Evolutionary conservation across 2,329 filamentous ascomycete genomes (phyloP), one percentile per base, ranked within the genome.

Genomic region (Paraphaeosphaeria minitans): DNA sequence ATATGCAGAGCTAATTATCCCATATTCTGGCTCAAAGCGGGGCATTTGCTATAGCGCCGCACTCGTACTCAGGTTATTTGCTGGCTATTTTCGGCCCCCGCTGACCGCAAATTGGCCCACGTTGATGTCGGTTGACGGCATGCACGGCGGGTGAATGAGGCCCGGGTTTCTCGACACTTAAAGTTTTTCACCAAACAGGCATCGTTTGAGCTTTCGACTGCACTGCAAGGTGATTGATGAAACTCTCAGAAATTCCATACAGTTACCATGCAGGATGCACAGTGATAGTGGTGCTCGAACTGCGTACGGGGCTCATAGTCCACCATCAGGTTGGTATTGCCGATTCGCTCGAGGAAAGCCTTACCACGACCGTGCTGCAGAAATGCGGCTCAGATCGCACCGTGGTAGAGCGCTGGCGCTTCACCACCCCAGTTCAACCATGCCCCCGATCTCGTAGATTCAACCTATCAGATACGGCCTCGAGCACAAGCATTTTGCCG

Each of bases 381-480:
- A 59, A 54, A 68, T 74, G 71, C 72, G 72, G 72, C 70, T 75
- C 71, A 66, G 60, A 52, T 39, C 55, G 37, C 41, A 29, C 35
- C 49, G 53, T 55, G 50, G 56, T 56, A 52, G 49, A 58, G 53
- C 50, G 57, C 61, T 64, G 59, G 60, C 62, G 59, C 54, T 59
- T 60, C 63, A 63, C 63, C 60, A 63, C 62, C 60, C 63, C 55
- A 48, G 51, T 57, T 35, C 50, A 49, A 57, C 66, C 66, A 55
- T 65, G 62, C 45, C 56, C 62, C 58, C 53, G 60, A 67, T 67
- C 66, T 33, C 49, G 52, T 45, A 21, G 52, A 54, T 58, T 37
- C 46, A 55, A 64, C 70, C 69, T 72, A 74, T 74, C 66, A 75
- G 67, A 57, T 64, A 62, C 64, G 64, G 63, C 57, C 57, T 59